Evolutionary conservation across 176 grass and related monocot genomes (phyloP).

Genomic region (Juncus effusus): DNA sequence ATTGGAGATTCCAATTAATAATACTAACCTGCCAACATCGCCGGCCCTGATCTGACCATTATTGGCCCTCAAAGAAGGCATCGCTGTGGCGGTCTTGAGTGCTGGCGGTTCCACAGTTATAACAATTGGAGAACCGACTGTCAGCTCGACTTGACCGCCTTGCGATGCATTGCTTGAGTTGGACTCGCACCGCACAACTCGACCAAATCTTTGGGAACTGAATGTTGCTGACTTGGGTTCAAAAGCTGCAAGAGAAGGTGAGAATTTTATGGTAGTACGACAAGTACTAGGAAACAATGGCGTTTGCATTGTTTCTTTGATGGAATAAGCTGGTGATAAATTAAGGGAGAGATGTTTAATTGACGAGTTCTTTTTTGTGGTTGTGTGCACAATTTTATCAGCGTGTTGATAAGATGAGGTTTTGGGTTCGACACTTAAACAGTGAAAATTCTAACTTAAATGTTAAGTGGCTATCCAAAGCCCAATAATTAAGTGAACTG

Average conservation of each 20-base stretch:
- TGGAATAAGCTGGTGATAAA: not conserved
- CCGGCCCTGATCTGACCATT: constrained; percentile 60
- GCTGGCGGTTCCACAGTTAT: constrained; percentile 43
- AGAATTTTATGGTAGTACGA: not conserved
- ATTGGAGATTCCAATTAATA: not conserved
- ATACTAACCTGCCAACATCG: constrained; percentile 64
- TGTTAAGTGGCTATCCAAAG: not conserved
- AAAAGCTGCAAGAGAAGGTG: not conserved
- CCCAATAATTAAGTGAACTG: not conserved
- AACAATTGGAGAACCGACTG: constrained; percentile 59
- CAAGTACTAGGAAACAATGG: constrained; percentile 10
- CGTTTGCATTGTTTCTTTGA: not conserved
- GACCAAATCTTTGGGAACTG: not conserved
- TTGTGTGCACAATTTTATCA: too few species aligned
- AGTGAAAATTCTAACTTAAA: not conserved
- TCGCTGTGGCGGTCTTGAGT: constrained; percentile 73
- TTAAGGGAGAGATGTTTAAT: too few species aligned
- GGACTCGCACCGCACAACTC: constrained; percentile 26
- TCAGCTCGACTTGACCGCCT: constrained; percentile 32
- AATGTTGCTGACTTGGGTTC: not conserved
- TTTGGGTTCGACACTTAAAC: not conserved
- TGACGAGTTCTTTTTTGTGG: too few species aligned
- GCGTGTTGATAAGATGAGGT: constrained; percentile 20
- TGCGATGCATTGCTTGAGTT: not conserved
- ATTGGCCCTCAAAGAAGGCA: constrained; percentile 70